These are phyloP conservation scores for Castanospermum australe DNA, from an alignment of 306 rosid species.

Conservation along the genomic window DNA sequence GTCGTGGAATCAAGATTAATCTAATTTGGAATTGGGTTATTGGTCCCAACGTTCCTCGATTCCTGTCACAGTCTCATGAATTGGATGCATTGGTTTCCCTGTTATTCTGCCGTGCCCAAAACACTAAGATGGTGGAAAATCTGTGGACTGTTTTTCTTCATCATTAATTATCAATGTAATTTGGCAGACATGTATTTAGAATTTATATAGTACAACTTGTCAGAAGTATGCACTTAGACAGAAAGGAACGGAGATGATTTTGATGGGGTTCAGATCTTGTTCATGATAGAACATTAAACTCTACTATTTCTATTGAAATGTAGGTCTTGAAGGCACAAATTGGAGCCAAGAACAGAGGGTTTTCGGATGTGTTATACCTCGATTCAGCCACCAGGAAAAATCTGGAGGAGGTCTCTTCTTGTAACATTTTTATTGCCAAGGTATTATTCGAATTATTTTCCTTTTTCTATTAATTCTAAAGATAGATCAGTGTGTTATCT, in stretches of 20 bases:
- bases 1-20: background rate
- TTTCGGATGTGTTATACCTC: constrained; percentile 81
- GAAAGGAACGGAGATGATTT: background rate
- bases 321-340: constrained; percentile 74
- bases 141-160: background rate
- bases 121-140: too few relatives aligned
- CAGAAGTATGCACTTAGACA: background rate
- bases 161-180: background rate
- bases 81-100: background rate
- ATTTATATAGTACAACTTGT: background rate
- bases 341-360: constrained; percentile 74
- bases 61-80: background rate
- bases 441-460: constrained; percentile 25
- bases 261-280: background rate
- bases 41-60: background rate
- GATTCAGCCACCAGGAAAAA: constrained; percentile 62
- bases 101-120: too few relatives aligned
- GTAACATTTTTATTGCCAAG: constrained; percentile 81
- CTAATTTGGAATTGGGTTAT: background rate
- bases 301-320: background rate
- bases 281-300: background rate
- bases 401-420: constrained; percentile 92
- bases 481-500: background rate
- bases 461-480: background rate
- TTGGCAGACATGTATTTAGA: background rate